These are phyloP conservation scores for Boletus vinaceobasis DNA, from an alignment of 768 basidiomycete species.

Conservation along the genomic window DNA sequence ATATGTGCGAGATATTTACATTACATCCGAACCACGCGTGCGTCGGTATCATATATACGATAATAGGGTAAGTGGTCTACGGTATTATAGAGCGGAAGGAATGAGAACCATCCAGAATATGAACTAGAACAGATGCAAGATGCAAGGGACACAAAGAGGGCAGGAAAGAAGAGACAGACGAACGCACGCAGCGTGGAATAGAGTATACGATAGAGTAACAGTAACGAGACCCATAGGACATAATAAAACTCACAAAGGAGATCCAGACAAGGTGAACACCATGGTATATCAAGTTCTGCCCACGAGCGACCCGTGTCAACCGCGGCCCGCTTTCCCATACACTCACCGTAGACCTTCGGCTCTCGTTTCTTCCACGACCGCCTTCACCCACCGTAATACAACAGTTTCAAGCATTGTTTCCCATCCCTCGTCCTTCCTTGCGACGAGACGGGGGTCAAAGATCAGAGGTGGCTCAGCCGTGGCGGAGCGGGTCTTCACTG, in stretches of 20 bases:
- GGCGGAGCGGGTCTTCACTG: constrained; percentile 36
- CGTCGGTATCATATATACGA: constrained; percentile 11
- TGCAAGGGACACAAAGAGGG: neutral
- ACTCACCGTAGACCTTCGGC: constrained; percentile 29
- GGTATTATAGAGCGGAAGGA: constrained; percentile 10
- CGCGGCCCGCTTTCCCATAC: neutral
- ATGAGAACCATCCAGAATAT: neutral
- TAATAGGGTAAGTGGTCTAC: constrained; percentile 13
- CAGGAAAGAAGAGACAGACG: neutral
- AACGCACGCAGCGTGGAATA: constrained; percentile 11
- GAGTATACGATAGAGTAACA: constrained; percentile 8
- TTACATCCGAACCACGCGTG: constrained; percentile 2
- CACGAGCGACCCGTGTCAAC: neutral
- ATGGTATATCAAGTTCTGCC: neutral
- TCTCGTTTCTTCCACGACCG: constrained; percentile 66
- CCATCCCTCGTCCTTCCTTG: constrained; percentile 75
- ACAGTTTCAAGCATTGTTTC: constrained; percentile 69
- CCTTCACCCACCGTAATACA: constrained; percentile 62
- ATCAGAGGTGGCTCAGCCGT: constrained; percentile 46
- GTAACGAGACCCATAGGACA: neutral
- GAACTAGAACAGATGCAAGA: constrained; percentile 1
- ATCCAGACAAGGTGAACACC: neutral
- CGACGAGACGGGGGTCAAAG: constrained; percentile 75
- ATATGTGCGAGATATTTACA: neutral
- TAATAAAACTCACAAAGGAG: constrained; percentile 5